phyloP scores from a whole-genome alignment of 2,329 filamentous ascomycete species.

The Fusarium tricinctum region DNA sequence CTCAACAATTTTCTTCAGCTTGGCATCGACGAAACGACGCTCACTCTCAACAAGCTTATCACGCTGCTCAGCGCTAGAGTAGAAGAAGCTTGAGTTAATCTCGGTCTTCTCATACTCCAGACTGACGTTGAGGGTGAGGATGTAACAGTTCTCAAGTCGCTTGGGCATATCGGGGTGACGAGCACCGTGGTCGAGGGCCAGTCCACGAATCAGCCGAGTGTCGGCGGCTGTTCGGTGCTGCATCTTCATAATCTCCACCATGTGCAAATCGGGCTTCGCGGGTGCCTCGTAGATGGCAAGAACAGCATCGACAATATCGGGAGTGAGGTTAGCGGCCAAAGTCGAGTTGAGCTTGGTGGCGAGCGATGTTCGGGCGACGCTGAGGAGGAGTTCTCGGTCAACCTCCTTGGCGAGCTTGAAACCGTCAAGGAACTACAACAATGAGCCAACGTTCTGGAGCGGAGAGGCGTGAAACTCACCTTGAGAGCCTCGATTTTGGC shows the following conservation, averaged over 20 bases:
- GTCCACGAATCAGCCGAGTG: constrained; percentile 92
- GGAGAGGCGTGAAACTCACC: constrained; percentile 60
- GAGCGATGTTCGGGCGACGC: constrained; percentile 92
- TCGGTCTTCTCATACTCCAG: constrained; percentile 99
- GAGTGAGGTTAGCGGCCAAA: constrained; percentile 90
- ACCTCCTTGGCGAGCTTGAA: constrained; percentile 93
- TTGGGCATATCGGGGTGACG: constrained; percentile 99
- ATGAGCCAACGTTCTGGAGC: constrained; percentile 15
- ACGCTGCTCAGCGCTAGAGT: constrained; percentile 94
- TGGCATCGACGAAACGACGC: constrained; percentile 93
- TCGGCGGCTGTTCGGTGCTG: constrained; percentile 97
- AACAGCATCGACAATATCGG: constrained; percentile 95
- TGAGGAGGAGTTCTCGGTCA: constrained; percentile 93
- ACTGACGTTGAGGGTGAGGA: constrained; percentile 95
- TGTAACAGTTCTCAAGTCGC: constrained; percentile 93
- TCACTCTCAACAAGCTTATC: constrained; percentile 99
- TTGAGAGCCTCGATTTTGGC: constrained; percentile 94
- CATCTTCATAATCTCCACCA: constrained; percentile 99
- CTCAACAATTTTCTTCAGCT: constrained; percentile 96
- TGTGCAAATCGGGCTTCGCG: constrained; percentile 95
- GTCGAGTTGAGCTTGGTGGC: constrained; percentile 94
- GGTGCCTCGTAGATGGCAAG: constrained; percentile 92
- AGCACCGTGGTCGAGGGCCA: constrained; percentile 94
- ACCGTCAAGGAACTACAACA: constrained; percentile 82
- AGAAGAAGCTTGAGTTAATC: constrained; percentile 99